phyloP scores from a whole-genome alignment of 2,329 filamentous ascomycete genomes.

The Periconia sp. region DNA sequence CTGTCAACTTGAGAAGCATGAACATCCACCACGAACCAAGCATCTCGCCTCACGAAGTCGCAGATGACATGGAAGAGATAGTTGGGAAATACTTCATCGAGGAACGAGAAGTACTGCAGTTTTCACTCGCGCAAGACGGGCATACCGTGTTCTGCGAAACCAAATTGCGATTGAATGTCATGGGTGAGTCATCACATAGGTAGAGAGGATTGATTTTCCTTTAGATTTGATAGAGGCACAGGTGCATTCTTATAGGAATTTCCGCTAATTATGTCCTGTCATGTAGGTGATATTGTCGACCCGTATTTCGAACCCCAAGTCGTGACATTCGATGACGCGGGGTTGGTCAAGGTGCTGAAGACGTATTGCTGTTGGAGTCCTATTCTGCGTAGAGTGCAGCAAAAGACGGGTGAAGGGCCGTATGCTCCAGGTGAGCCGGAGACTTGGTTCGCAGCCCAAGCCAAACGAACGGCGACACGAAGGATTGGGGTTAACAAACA shows the following conservation, averaged over 20 bases:
- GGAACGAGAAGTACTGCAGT: neutral
- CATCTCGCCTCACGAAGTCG: neutral
- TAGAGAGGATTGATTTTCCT: no score
- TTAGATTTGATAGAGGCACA: no score
- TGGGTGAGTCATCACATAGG: no score
- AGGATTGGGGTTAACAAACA: no score
- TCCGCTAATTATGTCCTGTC: no score
- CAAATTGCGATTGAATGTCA: neutral
- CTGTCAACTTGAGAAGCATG: neutral
- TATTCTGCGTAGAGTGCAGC: neutral
- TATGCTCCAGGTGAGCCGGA: no score
- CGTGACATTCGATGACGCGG: neutral
- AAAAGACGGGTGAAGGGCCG: neutral
- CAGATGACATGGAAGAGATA: neutral
- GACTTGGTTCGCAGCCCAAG: no score
- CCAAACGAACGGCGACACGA: no score
- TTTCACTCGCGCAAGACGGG: neutral
- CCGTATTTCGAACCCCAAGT: neutral
- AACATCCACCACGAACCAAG: neutral
- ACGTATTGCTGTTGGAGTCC: neutral
- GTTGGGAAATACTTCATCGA: neutral
- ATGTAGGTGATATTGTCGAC: no score
- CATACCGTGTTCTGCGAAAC: neutral
- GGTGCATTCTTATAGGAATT: no score
- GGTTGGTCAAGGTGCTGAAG: neutral